phyloP scores from a whole-genome alignment of 1,139 yeast genomes.

The Pichia norvegensis region DNA sequence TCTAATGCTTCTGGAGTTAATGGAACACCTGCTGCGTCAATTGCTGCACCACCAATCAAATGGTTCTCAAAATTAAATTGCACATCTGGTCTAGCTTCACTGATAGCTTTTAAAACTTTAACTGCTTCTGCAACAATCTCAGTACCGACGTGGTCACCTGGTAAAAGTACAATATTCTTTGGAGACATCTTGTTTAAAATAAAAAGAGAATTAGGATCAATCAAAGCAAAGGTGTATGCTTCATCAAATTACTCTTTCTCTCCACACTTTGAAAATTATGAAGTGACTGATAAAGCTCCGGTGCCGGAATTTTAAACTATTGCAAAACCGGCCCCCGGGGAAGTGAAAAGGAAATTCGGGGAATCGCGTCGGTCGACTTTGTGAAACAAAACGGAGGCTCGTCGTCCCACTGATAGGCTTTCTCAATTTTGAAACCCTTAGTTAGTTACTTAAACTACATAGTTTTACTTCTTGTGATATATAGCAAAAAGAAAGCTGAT shows the following conservation, averaged over 20 bases:
- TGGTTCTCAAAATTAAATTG: constrained; percentile 73
- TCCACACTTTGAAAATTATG: too few species aligned
- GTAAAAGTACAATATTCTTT: constrained; percentile 76
- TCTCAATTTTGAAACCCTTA: too few species aligned
- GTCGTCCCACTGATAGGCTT: too few species aligned
- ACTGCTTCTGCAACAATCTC: constrained; percentile 87
- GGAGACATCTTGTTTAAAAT: constrained; percentile 13
- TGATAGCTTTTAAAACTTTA: constrained; percentile 77
- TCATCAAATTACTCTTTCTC: too few species aligned
- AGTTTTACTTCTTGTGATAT: too few species aligned
- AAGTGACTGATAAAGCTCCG: too few species aligned
- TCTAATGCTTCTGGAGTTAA: constrained; percentile 80
- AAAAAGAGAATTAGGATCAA: not conserved
- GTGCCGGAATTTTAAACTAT: constrained; percentile 6
- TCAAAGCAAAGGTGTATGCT: too few species aligned
- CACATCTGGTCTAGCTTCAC: constrained; percentile 51
- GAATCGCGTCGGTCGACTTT: too few species aligned
- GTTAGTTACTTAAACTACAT: too few species aligned
- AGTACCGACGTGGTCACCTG: constrained; percentile 96
- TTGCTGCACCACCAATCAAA: constrained; percentile 96
- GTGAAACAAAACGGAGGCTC: too few species aligned
- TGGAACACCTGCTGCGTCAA: constrained; percentile 92
- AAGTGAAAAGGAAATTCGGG: too few species aligned
- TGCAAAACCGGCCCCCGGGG: not conserved
- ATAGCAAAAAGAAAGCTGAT: not conserved